Conservation (phyloP, 495 filamentous ascomycete species). For the Neurospora cerealis region DNA sequence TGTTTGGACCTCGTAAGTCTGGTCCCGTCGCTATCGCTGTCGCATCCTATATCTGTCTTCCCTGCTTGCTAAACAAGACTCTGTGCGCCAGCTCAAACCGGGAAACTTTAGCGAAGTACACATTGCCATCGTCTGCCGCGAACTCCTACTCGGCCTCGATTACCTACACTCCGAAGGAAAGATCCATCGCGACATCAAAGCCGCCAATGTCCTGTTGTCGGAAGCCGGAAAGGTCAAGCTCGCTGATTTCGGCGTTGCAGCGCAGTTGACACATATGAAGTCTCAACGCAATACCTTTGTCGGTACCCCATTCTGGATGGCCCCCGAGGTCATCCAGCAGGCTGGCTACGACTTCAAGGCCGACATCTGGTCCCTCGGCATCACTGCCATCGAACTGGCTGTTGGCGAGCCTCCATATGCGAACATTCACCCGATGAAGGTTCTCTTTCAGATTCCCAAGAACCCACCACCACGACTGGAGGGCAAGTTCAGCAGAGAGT, state of each 20-base stretch:
- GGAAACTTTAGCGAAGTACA: constrained; percentile 81
- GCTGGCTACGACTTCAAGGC: constrained; percentile 95
- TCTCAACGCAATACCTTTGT: constrained; percentile 97
- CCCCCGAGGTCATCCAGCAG: constrained; percentile 95
- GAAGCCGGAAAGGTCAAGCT: constrained; percentile 90
- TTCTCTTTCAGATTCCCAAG: constrained; percentile 95
- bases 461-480: constrained; percentile 76
- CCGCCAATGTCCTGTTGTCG: constrained; percentile 82
- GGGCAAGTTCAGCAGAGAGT: constrained; percentile 78
- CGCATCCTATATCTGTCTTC: neutral
- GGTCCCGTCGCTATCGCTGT: neutral
- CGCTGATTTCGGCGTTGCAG: constrained; percentile 95
- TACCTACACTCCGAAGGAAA: constrained; percentile 94
- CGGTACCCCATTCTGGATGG: constrained; percentile 99
- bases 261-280: constrained; percentile 94
- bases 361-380: constrained; percentile 95
- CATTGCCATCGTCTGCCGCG: constrained; percentile 88
- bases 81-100: constrained; percentile 66
- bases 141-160: constrained; percentile 81
- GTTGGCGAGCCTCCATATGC: constrained; percentile 90
- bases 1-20: constrained; percentile 73
- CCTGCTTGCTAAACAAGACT: constrained; percentile 16
- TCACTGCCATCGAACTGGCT: constrained; percentile 90
- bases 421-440: constrained; percentile 93
- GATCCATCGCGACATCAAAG: constrained; percentile 96